Percentiles rank a stretch among this genome's conserved stretches.
Evolutionary conservation across 2,329 filamentous ascomycete species (phyloP).

Genomic region (Hirsutella minnesotensis): DNA sequence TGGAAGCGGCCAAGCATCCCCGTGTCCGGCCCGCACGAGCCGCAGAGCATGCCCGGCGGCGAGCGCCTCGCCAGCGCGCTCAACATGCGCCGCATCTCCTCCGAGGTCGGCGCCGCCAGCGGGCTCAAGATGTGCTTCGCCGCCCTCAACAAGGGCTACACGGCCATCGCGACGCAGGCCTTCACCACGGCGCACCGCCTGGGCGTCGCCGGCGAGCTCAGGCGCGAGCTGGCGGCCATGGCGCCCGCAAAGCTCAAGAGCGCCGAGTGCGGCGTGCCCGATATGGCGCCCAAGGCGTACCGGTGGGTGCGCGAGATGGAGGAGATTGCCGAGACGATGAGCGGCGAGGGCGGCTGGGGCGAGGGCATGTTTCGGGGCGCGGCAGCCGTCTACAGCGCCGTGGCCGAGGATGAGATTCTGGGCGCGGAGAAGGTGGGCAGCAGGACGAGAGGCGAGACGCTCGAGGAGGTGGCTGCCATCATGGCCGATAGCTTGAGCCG

Average conservation of each 20-base stretch:
- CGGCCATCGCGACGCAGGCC: conserved; percentile 56
- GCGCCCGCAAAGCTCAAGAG: conserved; percentile 32
- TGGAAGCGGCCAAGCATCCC: conserved; percentile 33
- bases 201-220: conserved; percentile 48
- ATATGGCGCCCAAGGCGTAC: conserved; percentile 64
- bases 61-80: conserved; percentile 28
- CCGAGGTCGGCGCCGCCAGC: conserved; percentile 40
- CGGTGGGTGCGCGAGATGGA: conserved; percentile 70
- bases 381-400: conserved; percentile 47
- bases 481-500: conserved; percentile 33
- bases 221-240: conserved; percentile 38
- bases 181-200: conserved; percentile 56
- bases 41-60: conserved; percentile 28
- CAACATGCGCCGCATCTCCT: conserved; percentile 35
- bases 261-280: conserved; percentile 38
- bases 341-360: conserved; percentile 50
- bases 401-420: conserved; percentile 50
- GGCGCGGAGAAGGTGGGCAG: conserved; percentile 46
- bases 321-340: conserved; percentile 58
- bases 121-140: conserved; percentile 58
- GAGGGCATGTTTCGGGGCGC: conserved; percentile 44
- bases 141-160: conserved; percentile 50
- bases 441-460: conserved; percentile 41
- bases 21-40: conserved; percentile 33
- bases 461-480: conserved; percentile 42